Base-by-base conservation (phyloP, 257 asterid species). In the Ilex asprella region DNA sequence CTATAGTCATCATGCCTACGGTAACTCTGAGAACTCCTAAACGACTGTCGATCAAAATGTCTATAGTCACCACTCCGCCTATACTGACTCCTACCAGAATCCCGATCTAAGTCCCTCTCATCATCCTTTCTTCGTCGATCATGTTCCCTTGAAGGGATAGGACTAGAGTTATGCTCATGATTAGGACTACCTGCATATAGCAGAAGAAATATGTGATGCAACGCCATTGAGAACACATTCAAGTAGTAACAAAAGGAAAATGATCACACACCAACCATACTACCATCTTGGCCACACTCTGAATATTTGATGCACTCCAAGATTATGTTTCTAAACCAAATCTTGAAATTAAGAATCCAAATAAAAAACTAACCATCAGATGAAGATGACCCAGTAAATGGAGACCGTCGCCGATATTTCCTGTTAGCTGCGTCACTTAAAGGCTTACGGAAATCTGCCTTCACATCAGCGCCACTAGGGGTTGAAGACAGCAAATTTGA, bases 381-480 rank as follows among this genome's bases (percentile, higher is more conserved):
- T 3, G 92, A 78, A 3, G 97, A 73, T 47, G 95, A 88, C 58
- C 84, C 85, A 29, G 72, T 81, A 7, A 57, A 61, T 15, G 97
- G 90, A 76, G 96, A 86, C 51, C 95, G 84, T 56, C 94, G 96
- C 78, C 98, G 73, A 78, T 92, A 92, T 76, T 83, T 86, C 81
- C 98, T 71, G 64, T 67, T 74, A 68, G 74, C 81, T 4, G 93
- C 83, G 68, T 88, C 98, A 66, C 65, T 83, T 5, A 74, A 49
- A 15, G 87, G 95, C 95, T 84, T 92, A 71, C 95, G 87, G 73
- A 92, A 92, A 46, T 83, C 86, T 5, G 85, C 73, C 73, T 71
- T 81, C 13, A 78, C 52, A 64, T 86, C 90, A 60, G 53, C 70
- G 51, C 16, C 81, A 89, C 69, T 50, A 69, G 63, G 68, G 65